Percentiles rank a stretch among this genome's conserved stretches.
Evolutionary conservation across 768 basidiomycete species (phyloP).

Genomic region (Tubosaeta sp.): DNA sequence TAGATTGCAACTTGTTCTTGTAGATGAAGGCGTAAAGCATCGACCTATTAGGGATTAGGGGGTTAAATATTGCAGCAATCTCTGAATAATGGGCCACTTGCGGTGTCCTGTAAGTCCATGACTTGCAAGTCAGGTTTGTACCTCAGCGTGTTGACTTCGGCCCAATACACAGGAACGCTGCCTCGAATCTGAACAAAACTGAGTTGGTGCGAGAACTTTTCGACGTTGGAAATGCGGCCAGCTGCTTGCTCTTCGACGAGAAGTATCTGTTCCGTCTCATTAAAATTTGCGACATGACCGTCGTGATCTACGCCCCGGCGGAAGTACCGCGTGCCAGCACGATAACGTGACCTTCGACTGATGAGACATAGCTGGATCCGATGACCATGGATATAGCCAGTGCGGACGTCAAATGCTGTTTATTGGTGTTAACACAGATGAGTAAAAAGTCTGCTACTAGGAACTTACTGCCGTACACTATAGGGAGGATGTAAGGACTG

Average conservation of each 20-base stretch:
- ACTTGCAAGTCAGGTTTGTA: slow-evolving; percentile 96
- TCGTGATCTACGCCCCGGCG: slow-evolving; percentile 85
- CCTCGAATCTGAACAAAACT: slow-evolving; percentile 94
- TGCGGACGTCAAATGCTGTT: slow-evolving; percentile 82
- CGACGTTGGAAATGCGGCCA: slow-evolving; percentile 36
- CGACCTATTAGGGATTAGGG: slow-evolving; percentile 42
- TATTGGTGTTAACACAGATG: slow-evolving; percentile 3
- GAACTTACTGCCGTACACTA: slow-evolving; percentile 89
- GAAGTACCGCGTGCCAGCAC: slow-evolving; percentile 97
- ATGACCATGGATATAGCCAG: slow-evolving; percentile 68
- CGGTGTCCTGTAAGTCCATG: slow-evolving; percentile 89
- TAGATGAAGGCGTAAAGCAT: slow-evolving; percentile 71
- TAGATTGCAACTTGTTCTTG: slow-evolving; percentile 69
- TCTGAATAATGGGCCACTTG: slow-evolving; percentile 34
- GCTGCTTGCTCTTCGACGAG: slow-evolving; percentile 60
- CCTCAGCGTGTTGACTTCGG: slow-evolving; percentile 89
- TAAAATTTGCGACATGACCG: slow-evolving; percentile 94
- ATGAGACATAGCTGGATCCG: slow-evolving; percentile 83
- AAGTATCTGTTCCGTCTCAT: slow-evolving; percentile 95
- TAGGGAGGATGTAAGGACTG: slow-evolving; percentile 83
- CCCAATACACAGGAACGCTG: slow-evolving; percentile 94
- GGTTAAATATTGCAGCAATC: slow-evolving; percentile 1
- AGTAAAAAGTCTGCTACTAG: background rate
- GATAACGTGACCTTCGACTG: slow-evolving; percentile 88
- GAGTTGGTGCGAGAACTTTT: slow-evolving; percentile 55